Base-by-base conservation (phyloP, 805 yeast genomes). In the Torulaspora microellipsoides region DNA sequence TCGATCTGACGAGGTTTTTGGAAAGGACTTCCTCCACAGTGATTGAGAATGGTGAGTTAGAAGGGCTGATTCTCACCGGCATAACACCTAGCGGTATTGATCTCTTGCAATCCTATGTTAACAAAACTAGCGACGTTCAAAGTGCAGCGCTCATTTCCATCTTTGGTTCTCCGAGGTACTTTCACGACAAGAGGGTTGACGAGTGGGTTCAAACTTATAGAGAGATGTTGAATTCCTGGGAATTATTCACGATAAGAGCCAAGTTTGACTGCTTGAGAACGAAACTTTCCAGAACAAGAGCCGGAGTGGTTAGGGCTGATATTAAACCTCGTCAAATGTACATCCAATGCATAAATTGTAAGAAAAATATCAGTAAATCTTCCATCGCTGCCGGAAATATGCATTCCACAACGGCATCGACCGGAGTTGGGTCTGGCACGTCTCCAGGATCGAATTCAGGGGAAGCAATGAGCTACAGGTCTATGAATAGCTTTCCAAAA, bases 11-110 rank as follows among this genome's bases (percentile, higher is more conserved):
- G 6, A 73, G 78, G 9, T 91, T 86, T 63, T 69, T 91, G 52
- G 77, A 79, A 42, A 66, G 84, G 33, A 71, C 90, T 0, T 80
- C 91, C 0, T 81, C 81, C 8, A 72, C 78, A 2, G 95, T 86
- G 2, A 81, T 86, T 10, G 64, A 68, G 2, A 71, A 77, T 42
- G 99, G 99, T 6, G 96, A 91, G 51, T 70, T 91, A 27, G 98
- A 91, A 63, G 98, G 98, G 1, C 69, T 91, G 33, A 80, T 90
- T 13, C 67, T 91, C 36, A 89, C 97, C 0, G 99, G 99, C n/a
- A 76, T 91, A 23, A 89, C 97, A 0, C 89, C 91, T 1, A 70
- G 77, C 40, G 95, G 95, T 0, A 78, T 87, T 27, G 85, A 85
- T 57, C 69, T 91, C 36, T 64, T 91, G 33, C 96, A 90, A 65